Evolutionary conservation across 257 asterid genomes (phyloP).

Genomic region (Asclepias syriaca): DNA sequence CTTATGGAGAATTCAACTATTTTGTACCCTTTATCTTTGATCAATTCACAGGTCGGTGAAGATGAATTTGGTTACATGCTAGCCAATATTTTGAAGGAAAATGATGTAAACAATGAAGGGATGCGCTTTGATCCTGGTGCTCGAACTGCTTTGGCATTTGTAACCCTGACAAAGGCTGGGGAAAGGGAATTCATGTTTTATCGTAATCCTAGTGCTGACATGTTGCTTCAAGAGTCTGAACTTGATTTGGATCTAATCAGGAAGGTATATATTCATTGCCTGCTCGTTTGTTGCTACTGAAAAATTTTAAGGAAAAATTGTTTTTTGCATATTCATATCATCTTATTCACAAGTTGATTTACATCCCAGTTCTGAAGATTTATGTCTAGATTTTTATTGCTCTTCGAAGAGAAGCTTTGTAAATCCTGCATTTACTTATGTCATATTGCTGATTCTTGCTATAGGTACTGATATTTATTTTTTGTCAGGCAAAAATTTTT

Average conservation of each 20-base stretch:
- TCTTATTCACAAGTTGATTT: neutral
- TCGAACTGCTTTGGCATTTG: slow-evolving; percentile 96
- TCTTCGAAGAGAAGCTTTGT: neutral
- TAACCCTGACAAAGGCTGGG: slow-evolving; percentile 87
- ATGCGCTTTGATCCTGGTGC: slow-evolving; percentile 98
- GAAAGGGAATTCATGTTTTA: slow-evolving; percentile 99
- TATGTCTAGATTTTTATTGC: neutral
- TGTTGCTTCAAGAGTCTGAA: slow-evolving; percentile 74
- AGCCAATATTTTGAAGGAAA: slow-evolving; percentile 83
- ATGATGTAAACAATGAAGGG: slow-evolving; percentile 80
- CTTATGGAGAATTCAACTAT: neutral
- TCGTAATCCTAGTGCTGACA: slow-evolving; percentile 98
- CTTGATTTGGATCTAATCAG: slow-evolving; percentile 73
- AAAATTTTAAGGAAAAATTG: neutral
- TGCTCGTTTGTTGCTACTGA: neutral
- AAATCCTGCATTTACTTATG: neutral
- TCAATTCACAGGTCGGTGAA: slow-evolving; percentile 74
- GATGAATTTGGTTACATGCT: slow-evolving; percentile 98
- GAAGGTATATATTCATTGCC: slow-evolving; percentile 57
- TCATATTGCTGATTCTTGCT: neutral
- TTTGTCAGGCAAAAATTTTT: slow-evolving; percentile 77
- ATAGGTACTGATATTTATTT: neutral
- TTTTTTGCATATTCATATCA: neutral
- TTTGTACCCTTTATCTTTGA: slow-evolving; percentile 2
- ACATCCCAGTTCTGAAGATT: neutral